These are phyloP conservation scores for Acer yangbiense DNA, from an alignment of 345 rosid species.

Conservation along the genomic window DNA sequence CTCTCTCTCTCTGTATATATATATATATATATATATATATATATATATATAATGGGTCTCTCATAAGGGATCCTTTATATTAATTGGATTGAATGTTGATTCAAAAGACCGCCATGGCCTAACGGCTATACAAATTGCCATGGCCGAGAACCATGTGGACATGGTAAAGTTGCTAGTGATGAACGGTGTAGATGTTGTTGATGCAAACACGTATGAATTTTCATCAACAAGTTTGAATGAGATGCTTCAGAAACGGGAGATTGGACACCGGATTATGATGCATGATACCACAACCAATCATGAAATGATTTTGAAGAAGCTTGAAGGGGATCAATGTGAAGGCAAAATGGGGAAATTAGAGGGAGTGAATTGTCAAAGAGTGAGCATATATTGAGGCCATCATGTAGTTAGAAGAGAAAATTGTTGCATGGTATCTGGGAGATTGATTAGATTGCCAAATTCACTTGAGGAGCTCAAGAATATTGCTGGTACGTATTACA, in stretches of 20 bases:
- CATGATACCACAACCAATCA: conserved; percentile 18
- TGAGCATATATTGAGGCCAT: conserved; percentile 74
- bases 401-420: conserved; percentile 55
- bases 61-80: too few species aligned
- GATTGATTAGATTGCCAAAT: conserved; percentile 59
- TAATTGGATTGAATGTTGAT: conserved; percentile 59
- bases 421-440: conserved; percentile 52
- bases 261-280: conserved; percentile 41
- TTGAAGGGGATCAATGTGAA: conserved; percentile 27
- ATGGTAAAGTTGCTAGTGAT: conserved; percentile 64
- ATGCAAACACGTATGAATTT: conserved; percentile 24
- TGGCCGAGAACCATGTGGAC: conserved; percentile 52
- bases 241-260: conserved; percentile 47
- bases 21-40: too few species aligned
- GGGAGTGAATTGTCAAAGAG: conserved; percentile 36
- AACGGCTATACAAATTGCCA: conserved; percentile 65
- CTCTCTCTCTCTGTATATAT: too few species aligned
- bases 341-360: conserved; percentile 9
- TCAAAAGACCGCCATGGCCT: conserved; percentile 60
- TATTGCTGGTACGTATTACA: conserved; percentile 57
- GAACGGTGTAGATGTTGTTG: conserved; percentile 64
- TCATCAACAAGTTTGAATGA: conserved; percentile 36
- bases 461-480: conserved; percentile 77
- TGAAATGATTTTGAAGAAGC: conserved; percentile 32
- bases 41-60: too few species aligned